phyloP scores from a whole-genome alignment of 202 grass and related monocot species.

The Miscanthus sacchariflorus region DNA sequence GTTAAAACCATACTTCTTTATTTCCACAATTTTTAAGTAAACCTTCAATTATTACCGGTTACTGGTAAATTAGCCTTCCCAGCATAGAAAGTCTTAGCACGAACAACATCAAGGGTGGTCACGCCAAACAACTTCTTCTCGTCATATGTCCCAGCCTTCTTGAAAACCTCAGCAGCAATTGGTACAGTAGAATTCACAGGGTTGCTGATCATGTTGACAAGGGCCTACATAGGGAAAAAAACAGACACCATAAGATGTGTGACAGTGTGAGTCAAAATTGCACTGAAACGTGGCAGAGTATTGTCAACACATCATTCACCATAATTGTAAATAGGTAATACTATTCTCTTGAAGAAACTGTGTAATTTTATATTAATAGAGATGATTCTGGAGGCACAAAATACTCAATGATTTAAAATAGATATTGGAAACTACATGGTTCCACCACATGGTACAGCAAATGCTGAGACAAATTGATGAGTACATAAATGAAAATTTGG shows the following conservation, averaged over 20 bases:
- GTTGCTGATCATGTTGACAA: conserved; percentile 97
- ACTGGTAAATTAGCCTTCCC: conserved; percentile 76
- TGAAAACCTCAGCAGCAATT: conserved; percentile 90
- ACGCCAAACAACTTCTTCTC: conserved; percentile 94
- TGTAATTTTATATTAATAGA: background rate
- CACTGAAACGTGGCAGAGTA: background rate
- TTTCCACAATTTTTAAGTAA: conserved; percentile 25
- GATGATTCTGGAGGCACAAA: background rate
- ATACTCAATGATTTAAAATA: background rate
- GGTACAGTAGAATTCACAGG: conserved; percentile 95
- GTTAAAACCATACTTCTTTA: background rate
- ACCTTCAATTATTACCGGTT: conserved; percentile 25
- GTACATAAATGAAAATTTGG: background rate
- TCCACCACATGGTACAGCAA: background rate
- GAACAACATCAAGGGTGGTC: conserved; percentile 92
- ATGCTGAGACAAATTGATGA: background rate
- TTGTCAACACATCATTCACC: background rate
- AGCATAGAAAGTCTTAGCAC: conserved; percentile 90
- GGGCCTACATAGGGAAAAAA: conserved; percentile 50
- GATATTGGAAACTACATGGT: background rate
- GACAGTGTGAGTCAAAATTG: background rate
- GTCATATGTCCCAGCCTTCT: conserved; percentile 84
- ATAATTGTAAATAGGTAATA: conserved; percentile 9
- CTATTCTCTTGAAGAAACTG: no score
- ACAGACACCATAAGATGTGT: conserved; percentile 17